These are phyloP conservation scores for Simplicillium sp. DNA, from an alignment of 2,329 filamentous ascomycete species.

Conservation along the genomic window DNA sequence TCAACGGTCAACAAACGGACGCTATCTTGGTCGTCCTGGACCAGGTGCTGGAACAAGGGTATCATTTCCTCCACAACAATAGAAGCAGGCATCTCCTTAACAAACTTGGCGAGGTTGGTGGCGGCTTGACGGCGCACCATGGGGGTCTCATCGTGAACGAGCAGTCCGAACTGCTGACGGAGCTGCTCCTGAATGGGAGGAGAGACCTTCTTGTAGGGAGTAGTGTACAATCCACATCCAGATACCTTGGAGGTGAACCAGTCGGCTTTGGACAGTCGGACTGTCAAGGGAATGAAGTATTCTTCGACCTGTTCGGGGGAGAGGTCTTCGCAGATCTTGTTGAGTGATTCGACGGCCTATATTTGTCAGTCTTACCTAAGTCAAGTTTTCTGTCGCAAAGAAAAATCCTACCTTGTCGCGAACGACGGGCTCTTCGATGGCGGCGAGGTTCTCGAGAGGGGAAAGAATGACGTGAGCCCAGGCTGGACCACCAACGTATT, in stretches of 20 bases:
- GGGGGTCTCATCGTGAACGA: slow-evolving; percentile 96
- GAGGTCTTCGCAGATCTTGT: slow-evolving; percentile 95
- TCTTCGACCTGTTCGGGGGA: slow-evolving; percentile 91
- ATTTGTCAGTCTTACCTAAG: slow-evolving; percentile 1
- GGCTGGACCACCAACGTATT: slow-evolving; percentile 92
- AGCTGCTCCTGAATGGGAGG: slow-evolving; percentile 83
- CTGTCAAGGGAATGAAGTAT: slow-evolving; percentile 90
- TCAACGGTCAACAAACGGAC: slow-evolving; percentile 93
- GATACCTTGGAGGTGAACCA: slow-evolving; percentile 99
- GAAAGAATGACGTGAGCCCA: slow-evolving; percentile 94
- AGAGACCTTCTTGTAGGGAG: slow-evolving; percentile 86
- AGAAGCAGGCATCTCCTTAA: slow-evolving; percentile 88
- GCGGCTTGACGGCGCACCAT: slow-evolving; percentile 98
- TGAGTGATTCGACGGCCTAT: slow-evolving; percentile 94
- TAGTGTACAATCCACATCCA: slow-evolving; percentile 88
- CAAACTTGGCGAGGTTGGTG: slow-evolving; percentile 93
- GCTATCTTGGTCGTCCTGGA: slow-evolving; percentile 94
- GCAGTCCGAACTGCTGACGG: slow-evolving; percentile 79
- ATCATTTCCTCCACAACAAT: slow-evolving; percentile 99
- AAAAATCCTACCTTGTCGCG: slow-evolving; percentile 78
- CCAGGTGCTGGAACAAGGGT: slow-evolving; percentile 93
- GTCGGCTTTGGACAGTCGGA: slow-evolving; percentile 96
- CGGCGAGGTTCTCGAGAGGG: slow-evolving; percentile 92
- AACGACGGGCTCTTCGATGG: slow-evolving; percentile 96
- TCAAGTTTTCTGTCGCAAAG: slow-evolving; percentile 3